phyloP scores from a whole-genome alignment of 805 yeast genomes.

The Lipomyces oligophaga region DNA sequence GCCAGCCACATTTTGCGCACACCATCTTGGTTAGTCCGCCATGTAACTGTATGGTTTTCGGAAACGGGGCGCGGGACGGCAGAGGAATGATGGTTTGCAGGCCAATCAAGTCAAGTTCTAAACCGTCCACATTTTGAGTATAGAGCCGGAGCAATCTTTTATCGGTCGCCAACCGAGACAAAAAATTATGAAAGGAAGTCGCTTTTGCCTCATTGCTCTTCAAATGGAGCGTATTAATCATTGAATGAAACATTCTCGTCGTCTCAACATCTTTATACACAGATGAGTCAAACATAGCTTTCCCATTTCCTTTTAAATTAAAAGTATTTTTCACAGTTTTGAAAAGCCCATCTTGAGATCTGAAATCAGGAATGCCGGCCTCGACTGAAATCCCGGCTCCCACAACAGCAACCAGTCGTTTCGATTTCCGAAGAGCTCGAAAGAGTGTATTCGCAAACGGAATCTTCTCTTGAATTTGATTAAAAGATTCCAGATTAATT shows the following conservation, averaged over 20 bases:
- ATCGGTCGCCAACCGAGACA: constrained; percentile 56
- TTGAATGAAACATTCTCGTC: constrained; percentile 63
- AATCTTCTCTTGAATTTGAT: no score
- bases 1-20: constrained; percentile 71
- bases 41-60: constrained; percentile 72
- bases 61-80: constrained; percentile 43
- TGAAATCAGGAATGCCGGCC: constrained; percentile 85
- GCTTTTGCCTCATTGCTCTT: constrained; percentile 58
- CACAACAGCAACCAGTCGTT: constrained; percentile 59
- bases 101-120: constrained; percentile 57
- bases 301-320: constrained; percentile 48
- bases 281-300: constrained; percentile 73
- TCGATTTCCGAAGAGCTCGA: constrained; percentile 41
- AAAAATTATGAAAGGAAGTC: constrained; percentile 67
- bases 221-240: constrained; percentile 60
- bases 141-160: constrained; percentile 68
- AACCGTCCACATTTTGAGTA: constrained; percentile 83
- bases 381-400: constrained; percentile 93
- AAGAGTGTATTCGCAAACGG: constrained; percentile 9
- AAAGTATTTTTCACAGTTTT: constrained; percentile 44
- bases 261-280: constrained; percentile 64
- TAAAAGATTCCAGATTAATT: no score
- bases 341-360: constrained; percentile 70
- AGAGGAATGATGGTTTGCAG: constrained; percentile 52
- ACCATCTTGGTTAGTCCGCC: constrained; percentile 71